Evolutionary conservation across 441 rosid species (phyloP).

Genomic region (Pelargonium fulgidum): DNA sequence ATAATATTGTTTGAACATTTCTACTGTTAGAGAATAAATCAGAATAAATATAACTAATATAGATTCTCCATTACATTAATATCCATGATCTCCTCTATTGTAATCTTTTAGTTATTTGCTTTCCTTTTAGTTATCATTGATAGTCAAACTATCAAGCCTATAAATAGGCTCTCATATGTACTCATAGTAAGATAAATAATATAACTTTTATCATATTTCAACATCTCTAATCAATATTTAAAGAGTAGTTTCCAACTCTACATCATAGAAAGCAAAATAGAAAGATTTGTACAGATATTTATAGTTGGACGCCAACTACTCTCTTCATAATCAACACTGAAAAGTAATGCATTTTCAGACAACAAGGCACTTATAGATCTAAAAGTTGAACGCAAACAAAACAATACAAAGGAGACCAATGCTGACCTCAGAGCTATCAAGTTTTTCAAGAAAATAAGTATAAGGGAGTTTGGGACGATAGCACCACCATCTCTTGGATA

Average conservation of each 20-base stretch:
- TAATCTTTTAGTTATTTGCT: too few relatives aligned
- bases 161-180: too few relatives aligned
- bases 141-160: too few relatives aligned
- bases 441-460: conserved; percentile 85
- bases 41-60: not conserved
- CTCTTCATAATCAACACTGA: not conserved
- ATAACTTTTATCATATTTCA: too few relatives aligned
- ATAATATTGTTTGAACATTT: not conserved
- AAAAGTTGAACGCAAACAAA: conserved; percentile 3
- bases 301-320: not conserved
- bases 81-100: not conserved
- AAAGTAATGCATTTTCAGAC: not conserved
- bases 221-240: not conserved
- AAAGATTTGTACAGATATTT: not conserved
- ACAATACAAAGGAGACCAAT: conserved; percentile 13
- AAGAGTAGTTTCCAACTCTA: not conserved
- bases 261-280: not conserved
- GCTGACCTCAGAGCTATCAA: conserved; percentile 79
- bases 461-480: conserved; percentile 93
- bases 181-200: too few relatives aligned
- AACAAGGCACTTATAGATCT: conserved; percentile 12
- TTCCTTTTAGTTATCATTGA: too few relatives aligned
- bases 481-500: conserved; percentile 98
- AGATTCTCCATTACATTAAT: not conserved
- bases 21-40: not conserved